phyloP scores from a whole-genome alignment of 2,329 filamentous ascomycete genomes.

The Microsporum ferrugineum region DNA sequence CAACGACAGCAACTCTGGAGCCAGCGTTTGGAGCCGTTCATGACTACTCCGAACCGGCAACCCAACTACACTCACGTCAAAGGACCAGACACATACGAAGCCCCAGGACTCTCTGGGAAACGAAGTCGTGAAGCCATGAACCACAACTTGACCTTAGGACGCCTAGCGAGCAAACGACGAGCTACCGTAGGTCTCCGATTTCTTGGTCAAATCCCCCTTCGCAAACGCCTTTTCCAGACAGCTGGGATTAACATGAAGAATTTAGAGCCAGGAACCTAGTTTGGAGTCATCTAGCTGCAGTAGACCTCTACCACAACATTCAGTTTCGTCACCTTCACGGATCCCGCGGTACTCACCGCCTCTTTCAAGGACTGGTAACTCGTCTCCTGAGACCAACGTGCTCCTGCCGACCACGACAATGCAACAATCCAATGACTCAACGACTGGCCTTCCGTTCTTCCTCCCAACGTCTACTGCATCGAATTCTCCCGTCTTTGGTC shows the following conservation, averaged over 20 bases:
- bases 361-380: neutral
- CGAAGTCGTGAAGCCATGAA: slow-evolving; percentile 29
- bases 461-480: neutral
- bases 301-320: slow-evolving; percentile 6
- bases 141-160: slow-evolving; percentile 29
- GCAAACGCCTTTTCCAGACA: slow-evolving; percentile 9
- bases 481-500: neutral
- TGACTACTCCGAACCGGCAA: slow-evolving; percentile 19
- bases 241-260: slow-evolving; percentile 11
- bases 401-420: slow-evolving; percentile 1
- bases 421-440: neutral
- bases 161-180: slow-evolving; percentile 33
- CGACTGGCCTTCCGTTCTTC: neutral
- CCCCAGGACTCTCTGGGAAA: slow-evolving; percentile 30
- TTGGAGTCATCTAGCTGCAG: neutral
- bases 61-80: slow-evolving; percentile 15
- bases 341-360: slow-evolving; percentile 1
- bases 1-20: slow-evolving; percentile 33
- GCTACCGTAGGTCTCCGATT: slow-evolving; percentile 37
- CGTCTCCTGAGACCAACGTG: neutral
- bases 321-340: slow-evolving; percentile 5
- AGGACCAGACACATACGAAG: slow-evolving; percentile 14
- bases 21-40: slow-evolving; percentile 29
- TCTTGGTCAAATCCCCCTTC: slow-evolving; percentile 23
- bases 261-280: slow-evolving; percentile 11